Percentiles rank a stretch among this genome's conserved stretches.
Conservation (phyloP, 2,329 filamentous ascomycete genomes). For the Didymella segeticola region DNA sequence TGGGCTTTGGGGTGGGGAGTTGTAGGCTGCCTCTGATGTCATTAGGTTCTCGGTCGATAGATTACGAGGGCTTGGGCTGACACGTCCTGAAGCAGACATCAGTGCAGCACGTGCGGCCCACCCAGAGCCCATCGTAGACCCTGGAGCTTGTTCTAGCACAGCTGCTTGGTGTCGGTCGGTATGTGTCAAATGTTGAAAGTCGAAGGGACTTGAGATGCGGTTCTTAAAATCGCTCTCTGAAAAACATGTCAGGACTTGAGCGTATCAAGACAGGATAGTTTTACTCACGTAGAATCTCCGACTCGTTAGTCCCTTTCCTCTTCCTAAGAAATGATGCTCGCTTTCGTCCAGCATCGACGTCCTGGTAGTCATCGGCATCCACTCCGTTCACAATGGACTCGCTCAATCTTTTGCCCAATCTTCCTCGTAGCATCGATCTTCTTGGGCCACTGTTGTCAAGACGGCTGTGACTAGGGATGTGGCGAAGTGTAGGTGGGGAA, state of each 20-base stretch:
- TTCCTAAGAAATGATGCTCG: slow-evolving; percentile 46
- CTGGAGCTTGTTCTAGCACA: slow-evolving; percentile 58
- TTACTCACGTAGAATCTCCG: slow-evolving; percentile 37
- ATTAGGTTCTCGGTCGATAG: slow-evolving; percentile 6
- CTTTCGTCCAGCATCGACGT: slow-evolving; percentile 34
- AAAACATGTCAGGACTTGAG: background rate
- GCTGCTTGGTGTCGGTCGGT: slow-evolving; percentile 63
- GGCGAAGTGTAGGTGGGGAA: slow-evolving; percentile 34
- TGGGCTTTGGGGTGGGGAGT: slow-evolving; percentile 36
- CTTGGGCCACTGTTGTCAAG: slow-evolving; percentile 33
- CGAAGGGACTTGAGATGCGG: slow-evolving; percentile 66
- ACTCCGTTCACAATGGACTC: slow-evolving; percentile 35
- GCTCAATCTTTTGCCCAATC: slow-evolving; percentile 44
- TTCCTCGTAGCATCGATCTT: slow-evolving; percentile 45
- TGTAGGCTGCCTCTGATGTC: slow-evolving; percentile 23
- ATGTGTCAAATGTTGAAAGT: slow-evolving; percentile 70
- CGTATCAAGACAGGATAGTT: background rate
- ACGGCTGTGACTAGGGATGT: slow-evolving; percentile 27
- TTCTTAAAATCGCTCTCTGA: slow-evolving; percentile 37
- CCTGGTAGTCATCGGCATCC: slow-evolving; percentile 32
- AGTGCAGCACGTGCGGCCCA: slow-evolving; percentile 9
- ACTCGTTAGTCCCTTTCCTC: slow-evolving; percentile 30
- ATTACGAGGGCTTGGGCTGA: slow-evolving; percentile 5
- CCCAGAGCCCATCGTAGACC: slow-evolving; percentile 57
- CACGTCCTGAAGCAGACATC: background rate